Base-by-base conservation (phyloP, 2,329 filamentous ascomycete species). In the Aspergillus pseudonomiae region DNA sequence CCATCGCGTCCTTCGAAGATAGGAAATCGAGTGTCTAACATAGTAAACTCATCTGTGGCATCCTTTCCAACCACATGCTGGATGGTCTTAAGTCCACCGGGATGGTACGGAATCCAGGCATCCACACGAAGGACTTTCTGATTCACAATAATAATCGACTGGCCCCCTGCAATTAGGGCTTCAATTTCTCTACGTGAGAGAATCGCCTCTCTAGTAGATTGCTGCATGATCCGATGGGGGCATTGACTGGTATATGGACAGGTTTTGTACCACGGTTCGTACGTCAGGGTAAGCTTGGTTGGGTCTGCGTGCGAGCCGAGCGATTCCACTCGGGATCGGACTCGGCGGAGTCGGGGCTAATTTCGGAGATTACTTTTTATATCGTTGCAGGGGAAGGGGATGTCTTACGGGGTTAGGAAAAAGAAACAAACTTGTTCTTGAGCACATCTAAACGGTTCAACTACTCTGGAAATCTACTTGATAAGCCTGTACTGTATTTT, bases 41-140 rank as follows among this genome's bases (percentile, higher is more conserved):
- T 91, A 73, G 89, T 91, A 60, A 97, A 88, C 79, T 98, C 94
- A 75, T 97, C 93, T 11, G 94, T 97, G 50, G 93, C 94, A 86
- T 96, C 93, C 79, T 90, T 87, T 60, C 93, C 93, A 64, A 97
- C 85, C 92, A 97, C 94, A 74, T 98, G 94, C 75, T 87, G 82
- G 68, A 98, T 95, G 61, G 94, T 86, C 79, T 92, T 93, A 70
- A 93, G 88, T 68, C 95, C 95, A 54, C 95, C 95, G 12, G 95
- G 94, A 73, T 98, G 94, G 72, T 91, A 97, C 57, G 88, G 88
- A 55, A 95, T 80, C 93, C 93, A 98, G 34, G 89, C 84, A 78
- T 98, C 94, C 32, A 92, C 87, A 79, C 93, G 95, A 68, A 98
- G 79, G 5, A 97, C 93, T 73, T 89, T 87, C 62, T 88, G 85